Evolutionary conservation across 1,284 basidiomycete genomes (phyloP), one percentile per base, ranked within the genome.

Genomic region (Ustilago nuda): DNA sequence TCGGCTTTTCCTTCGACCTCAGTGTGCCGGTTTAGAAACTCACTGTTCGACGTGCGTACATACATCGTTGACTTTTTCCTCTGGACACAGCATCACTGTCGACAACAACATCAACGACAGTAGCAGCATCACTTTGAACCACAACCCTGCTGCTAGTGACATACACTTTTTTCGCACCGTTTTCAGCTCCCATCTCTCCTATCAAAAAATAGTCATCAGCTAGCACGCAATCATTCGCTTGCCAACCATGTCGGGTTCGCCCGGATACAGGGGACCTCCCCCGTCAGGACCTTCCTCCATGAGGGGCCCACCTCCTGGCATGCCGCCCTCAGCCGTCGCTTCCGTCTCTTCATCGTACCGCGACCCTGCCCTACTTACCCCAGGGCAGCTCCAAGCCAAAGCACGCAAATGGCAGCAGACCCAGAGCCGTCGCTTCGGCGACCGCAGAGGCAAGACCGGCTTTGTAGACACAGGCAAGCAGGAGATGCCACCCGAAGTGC

Each of bases 381-480:
- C 90, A 37, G 93, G 94, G 87, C 88, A 89, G 67, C 89, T 96
- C 68, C 91, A 91, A 32, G 90, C 92, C 86, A 96, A 96, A 88
- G 91, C 93, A 52, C 91, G 93, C 87, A 96, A 96, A 88, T 97
- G 94, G 94, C 89, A 92, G 69, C 92, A 94, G 82, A 93, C 94
- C 90, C 94, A 96, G 88, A 92, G 90, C 87, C 93, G 92, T 86
- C 90, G 94, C 74, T 96, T 94, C 80, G 93, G 93, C 56, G 92
- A 94, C 87, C 93, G 94, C 87, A 89, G 92, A 72, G 83, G 83
- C 35, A 94, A 92, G 86, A 93, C 92, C 43, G 94, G 92, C 33
- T 93, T 92, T 82, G 91, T 95, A 76, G 94, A 96, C 86, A 93
- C 94, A 89, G 94, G 94, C 59, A 96, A 96, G 87, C 94, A 95